Evolutionary conservation across 1,284 basidiomycete genomes (phyloP).

Genomic region (Phlebopus sp.): DNA sequence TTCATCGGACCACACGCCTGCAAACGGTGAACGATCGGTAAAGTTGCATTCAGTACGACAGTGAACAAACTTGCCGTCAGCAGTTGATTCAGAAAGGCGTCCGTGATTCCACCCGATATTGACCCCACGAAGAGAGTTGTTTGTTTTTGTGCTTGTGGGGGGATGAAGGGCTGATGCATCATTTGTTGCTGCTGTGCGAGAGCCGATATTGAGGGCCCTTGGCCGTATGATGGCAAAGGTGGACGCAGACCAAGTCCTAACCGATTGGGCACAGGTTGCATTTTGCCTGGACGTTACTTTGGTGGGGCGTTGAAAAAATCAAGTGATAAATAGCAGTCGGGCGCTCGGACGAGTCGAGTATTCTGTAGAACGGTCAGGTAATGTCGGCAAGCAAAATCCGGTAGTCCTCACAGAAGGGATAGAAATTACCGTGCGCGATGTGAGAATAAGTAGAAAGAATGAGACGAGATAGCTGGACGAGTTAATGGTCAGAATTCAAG

Average conservation of each 20-base stretch:
- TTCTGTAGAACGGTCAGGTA: slow-evolving; percentile 1
- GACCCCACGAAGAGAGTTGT: slow-evolving; percentile 88
- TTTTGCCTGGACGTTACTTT: slow-evolving; percentile 30
- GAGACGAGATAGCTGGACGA: background rate
- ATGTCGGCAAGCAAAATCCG: background rate
- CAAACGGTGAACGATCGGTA: background rate
- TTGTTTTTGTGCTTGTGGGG: slow-evolving; percentile 56
- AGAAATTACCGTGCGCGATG: background rate
- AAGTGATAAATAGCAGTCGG: background rate
- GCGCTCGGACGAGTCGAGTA: background rate
- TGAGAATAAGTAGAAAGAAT: background rate
- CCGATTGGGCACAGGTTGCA: slow-evolving; percentile 69
- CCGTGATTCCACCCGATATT: slow-evolving; percentile 89
- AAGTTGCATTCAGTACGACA: background rate
- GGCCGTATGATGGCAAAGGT: slow-evolving; percentile 78
- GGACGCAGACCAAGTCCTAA: slow-evolving; percentile 83
- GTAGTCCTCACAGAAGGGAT: slow-evolving; percentile 6
- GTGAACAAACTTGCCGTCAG: slow-evolving; percentile 59
- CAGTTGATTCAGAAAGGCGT: slow-evolving; percentile 74
- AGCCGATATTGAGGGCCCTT: slow-evolving; percentile 83
- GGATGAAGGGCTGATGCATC: slow-evolving; percentile 53
- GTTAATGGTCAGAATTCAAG: slow-evolving; percentile 7
- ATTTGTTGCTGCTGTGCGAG: slow-evolving; percentile 79
- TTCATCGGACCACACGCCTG: slow-evolving; percentile 87
- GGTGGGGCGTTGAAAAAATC: background rate